These are phyloP conservation scores for Debaryomyces maramus DNA, from an alignment of 805 yeast species.

Conservation along the genomic window DNA sequence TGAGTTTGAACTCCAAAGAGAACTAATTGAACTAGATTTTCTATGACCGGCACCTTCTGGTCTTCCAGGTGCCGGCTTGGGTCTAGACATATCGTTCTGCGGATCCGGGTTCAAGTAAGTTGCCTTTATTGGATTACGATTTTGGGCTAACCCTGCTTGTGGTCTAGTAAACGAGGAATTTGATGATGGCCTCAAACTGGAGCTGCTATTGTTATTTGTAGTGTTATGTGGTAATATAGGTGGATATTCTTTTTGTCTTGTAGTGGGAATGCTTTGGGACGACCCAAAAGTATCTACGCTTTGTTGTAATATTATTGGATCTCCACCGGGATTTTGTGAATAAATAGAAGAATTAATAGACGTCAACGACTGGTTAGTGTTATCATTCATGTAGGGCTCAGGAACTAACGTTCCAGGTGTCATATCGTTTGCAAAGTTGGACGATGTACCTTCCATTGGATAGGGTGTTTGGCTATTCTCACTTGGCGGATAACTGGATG, in stretches of 20 bases:
- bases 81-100: constrained; percentile 1
- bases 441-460: too few species aligned
- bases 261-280: not conserved
- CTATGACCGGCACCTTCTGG: constrained; percentile 13
- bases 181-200: not conserved
- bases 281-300: constrained; percentile 5
- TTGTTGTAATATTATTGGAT: not conserved
- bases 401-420: too few species aligned
- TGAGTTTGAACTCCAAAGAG: constrained; percentile 33
- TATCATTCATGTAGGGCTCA: too few species aligned
- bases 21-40: constrained; percentile 34
- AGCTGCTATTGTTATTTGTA: not conserved
- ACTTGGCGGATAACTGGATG: too few species aligned
- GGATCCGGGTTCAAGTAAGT: constrained; percentile 3
- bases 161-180: not conserved
- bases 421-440: too few species aligned
- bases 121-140: not conserved
- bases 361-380: too few species aligned
- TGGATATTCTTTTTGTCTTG: not conserved
- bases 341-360: not conserved
- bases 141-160: not conserved
- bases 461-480: too few species aligned
- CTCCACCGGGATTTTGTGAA: not conserved
- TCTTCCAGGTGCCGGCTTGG: not conserved
- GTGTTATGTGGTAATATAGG: not conserved